Conservation (phyloP, 345 rosid species). For the Bruguiera parviflora region DNA sequence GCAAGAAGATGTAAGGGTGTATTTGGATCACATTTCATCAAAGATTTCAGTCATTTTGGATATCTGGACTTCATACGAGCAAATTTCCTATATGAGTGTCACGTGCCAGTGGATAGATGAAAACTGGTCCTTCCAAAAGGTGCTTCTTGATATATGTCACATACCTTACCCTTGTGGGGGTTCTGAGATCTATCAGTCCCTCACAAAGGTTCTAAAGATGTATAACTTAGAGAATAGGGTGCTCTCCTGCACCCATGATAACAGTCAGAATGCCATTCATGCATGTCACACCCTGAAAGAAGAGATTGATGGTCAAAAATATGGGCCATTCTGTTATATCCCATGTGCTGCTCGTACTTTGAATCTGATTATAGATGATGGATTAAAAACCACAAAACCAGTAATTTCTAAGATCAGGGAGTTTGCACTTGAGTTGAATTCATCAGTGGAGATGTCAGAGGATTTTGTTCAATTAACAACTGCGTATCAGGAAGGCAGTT, state of each 20-base stretch:
- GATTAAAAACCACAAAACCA: slow-evolving; percentile 66
- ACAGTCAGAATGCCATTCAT: slow-evolving; percentile 67
- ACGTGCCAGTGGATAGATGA: slow-evolving; percentile 90
- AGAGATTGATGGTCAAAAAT: slow-evolving; percentile 66
- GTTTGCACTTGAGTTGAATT: slow-evolving; percentile 67
- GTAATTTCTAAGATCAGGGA: slow-evolving; percentile 72
- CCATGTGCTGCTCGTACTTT: slow-evolving; percentile 91
- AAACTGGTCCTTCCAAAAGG: slow-evolving; percentile 60
- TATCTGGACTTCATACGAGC: slow-evolving; percentile 31
- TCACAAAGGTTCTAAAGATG: slow-evolving; percentile 59
- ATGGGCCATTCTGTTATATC: slow-evolving; percentile 73
- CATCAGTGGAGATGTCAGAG: slow-evolving; percentile 55
- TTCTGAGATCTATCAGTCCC: slow-evolving; percentile 59
- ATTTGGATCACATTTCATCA: slow-evolving; percentile 67
- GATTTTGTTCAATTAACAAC: slow-evolving; percentile 60
- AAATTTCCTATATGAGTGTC: slow-evolving; percentile 49
- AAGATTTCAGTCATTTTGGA: slow-evolving; percentile 68
- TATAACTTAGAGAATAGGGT: slow-evolving; percentile 65
- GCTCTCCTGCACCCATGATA: slow-evolving; percentile 89
- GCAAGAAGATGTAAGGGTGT: slow-evolving; percentile 69
- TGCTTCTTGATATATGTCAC: slow-evolving; percentile 75
- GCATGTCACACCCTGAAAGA: slow-evolving; percentile 80
- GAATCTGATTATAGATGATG: slow-evolving; percentile 73
- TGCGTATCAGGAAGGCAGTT: slow-evolving; percentile 79
- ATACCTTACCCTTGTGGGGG: slow-evolving; percentile 72